phyloP scores from a whole-genome alignment of 176 grass and related monocot species.

The Carex littledalei region DNA sequence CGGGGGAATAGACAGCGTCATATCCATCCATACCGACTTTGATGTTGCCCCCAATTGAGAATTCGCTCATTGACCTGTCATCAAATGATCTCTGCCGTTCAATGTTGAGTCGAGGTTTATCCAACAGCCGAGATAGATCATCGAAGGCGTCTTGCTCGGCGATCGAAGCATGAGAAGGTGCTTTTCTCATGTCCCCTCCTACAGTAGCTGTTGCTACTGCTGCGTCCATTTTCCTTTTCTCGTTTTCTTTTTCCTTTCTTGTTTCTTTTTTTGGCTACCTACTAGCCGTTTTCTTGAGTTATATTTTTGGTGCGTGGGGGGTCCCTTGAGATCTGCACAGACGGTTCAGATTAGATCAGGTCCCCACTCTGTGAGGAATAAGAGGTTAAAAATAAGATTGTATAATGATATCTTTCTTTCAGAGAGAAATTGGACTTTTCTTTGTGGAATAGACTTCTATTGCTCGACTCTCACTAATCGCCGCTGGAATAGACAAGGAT shows the following conservation, averaged over 20 bases:
- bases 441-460: not conserved
- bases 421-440: not conserved
- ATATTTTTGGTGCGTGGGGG: slow-evolving; percentile 20
- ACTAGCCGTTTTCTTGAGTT: slow-evolving; percentile 27
- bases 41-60: slow-evolving; percentile 32
- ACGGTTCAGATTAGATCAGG: slow-evolving; percentile 19
- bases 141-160: slow-evolving; percentile 67
- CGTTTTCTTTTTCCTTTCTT: not conserved
- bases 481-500: not conserved
- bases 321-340: slow-evolving; percentile 24
- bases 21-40: slow-evolving; percentile 29
- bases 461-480: not conserved
- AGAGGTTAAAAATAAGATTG: not conserved
- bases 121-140: slow-evolving; percentile 60
- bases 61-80: slow-evolving; percentile 63
- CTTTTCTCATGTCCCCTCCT: slow-evolving; percentile 36
- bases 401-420: not conserved
- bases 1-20: slow-evolving; percentile 69
- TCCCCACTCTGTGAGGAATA: not conserved
- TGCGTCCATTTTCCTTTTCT: slow-evolving; percentile 38
- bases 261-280: not conserved
- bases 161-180: slow-evolving; percentile 49
- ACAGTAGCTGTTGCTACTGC: slow-evolving; percentile 10
- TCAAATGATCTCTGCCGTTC: slow-evolving; percentile 82
- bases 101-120: slow-evolving; percentile 68